Evolutionary conservation across 495 filamentous ascomycete species (phyloP).

Genomic region (Aspergillus conjunctus): DNA sequence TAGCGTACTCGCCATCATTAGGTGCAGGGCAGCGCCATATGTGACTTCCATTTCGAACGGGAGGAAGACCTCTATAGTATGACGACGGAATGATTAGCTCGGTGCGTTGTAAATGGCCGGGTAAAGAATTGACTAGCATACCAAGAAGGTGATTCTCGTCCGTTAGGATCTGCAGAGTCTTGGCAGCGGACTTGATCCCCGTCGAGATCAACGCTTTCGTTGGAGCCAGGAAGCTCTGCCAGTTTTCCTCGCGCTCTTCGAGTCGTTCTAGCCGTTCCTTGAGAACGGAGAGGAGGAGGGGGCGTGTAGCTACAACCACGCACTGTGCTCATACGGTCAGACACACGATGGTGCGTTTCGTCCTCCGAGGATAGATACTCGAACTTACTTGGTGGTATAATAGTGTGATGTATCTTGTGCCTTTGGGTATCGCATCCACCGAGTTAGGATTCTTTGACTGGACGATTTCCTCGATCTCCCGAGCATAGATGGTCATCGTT

Average conservation of each 20-base stretch:
- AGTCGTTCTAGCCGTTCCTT: slow-evolving; percentile 39
- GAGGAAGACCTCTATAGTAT: slow-evolving; percentile 38
- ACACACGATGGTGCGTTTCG: too few relatives aligned
- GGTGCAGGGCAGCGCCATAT: slow-evolving; percentile 37
- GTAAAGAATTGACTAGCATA: slow-evolving; percentile 16
- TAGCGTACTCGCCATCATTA: slow-evolving; percentile 35
- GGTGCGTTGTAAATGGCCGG: too few relatives aligned
- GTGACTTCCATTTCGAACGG: slow-evolving; percentile 44
- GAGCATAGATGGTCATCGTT: slow-evolving; percentile 34
- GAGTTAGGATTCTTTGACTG: slow-evolving; percentile 28
- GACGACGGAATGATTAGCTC: neutral
- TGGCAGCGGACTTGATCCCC: slow-evolving; percentile 41
- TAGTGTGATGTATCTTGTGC: slow-evolving; percentile 37
- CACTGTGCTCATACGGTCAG: too few relatives aligned
- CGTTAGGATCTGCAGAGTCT: slow-evolving; percentile 37
- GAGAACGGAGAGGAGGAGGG: slow-evolving; percentile 39
- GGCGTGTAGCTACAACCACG: slow-evolving; percentile 41
- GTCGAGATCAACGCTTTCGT: slow-evolving; percentile 36
- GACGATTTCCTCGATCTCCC: slow-evolving; percentile 38
- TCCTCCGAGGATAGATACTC: too few relatives aligned
- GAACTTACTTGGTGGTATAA: slow-evolving; percentile 41
- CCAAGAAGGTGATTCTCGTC: slow-evolving; percentile 40
- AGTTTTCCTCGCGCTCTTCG: slow-evolving; percentile 33
- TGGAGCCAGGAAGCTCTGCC: slow-evolving; percentile 30
- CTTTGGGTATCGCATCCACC: slow-evolving; percentile 35